These are phyloP conservation scores for Bidens hawaiensis DNA, from an alignment of 140 eudicot genomes.

Conservation along the genomic window DNA sequence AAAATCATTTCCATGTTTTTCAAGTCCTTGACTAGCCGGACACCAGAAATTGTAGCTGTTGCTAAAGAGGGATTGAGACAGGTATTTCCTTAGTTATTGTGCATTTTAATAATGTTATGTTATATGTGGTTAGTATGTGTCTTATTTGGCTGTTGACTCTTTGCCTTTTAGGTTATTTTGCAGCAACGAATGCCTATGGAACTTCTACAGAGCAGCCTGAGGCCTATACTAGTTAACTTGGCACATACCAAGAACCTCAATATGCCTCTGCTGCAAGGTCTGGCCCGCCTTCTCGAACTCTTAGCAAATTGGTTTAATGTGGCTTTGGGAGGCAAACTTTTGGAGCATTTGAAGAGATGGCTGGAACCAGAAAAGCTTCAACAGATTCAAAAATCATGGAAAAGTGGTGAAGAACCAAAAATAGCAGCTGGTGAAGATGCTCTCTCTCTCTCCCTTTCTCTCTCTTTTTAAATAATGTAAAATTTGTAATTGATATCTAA, in stretches of 20 bases:
- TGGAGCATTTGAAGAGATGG: constrained; percentile 98
- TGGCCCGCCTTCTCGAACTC: constrained; percentile 95
- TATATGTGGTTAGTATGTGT: neutral
- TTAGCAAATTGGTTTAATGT: constrained; percentile 97
- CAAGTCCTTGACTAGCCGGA: constrained; percentile 91
- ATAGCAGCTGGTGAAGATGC: constrained; percentile 76
- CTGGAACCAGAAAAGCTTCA: constrained; percentile 97
- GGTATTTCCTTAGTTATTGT: constrained; percentile 33
- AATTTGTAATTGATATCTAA: neutral
- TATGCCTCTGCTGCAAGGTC: constrained; percentile 98
- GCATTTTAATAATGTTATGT: neutral
- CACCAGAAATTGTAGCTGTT: constrained; percentile 88
- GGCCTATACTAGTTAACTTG: constrained; percentile 93
- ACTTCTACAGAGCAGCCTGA: constrained; percentile 93
- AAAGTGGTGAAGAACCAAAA: constrained; percentile 98
- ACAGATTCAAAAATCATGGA: constrained; percentile 93
- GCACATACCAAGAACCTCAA: constrained; percentile 96
- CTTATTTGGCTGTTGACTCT: constrained; percentile 4
- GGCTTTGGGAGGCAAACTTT: constrained; percentile 84
- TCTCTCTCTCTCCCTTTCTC: too few relatives aligned
- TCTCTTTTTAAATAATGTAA: neutral
- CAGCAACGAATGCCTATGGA: constrained; percentile 99
- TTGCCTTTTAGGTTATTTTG: constrained; percentile 58
- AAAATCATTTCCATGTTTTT: constrained; percentile 95
- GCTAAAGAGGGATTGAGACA: constrained; percentile 97